Evolutionary conservation across 2,329 filamentous ascomycete species (phyloP), one percentile per base, ranked within the genome.

Genomic region (Pseudogymnoascus sp.): DNA sequence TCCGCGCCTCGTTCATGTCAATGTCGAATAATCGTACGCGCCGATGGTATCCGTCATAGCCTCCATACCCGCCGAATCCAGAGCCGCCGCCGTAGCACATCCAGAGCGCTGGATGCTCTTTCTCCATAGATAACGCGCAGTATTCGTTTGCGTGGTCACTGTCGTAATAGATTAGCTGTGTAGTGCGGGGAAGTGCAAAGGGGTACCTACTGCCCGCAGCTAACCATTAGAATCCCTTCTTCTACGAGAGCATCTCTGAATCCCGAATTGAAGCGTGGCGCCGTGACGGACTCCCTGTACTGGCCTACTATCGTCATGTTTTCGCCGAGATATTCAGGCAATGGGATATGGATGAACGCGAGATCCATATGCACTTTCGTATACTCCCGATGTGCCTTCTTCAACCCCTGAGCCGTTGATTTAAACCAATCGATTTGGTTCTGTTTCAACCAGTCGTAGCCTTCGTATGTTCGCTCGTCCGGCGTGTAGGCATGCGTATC

Each of bases 101-200:
- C 94, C 94, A 99, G 2, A 97, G 78, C 30, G 88, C 83, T 0
- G 89, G 87, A n/a, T 79, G 75, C 22, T 77, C 64, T 11, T 49
- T 41, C 7, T 66, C 60, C 39, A 63, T 66, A 22, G 68, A 86
- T 7, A 97, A 81, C 66, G 90, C 87, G 74, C 94, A 99, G 74
- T 97, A 97, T 72, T 99, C 94, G 72, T 99, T 99, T 67, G 89
- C 93, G 72, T 99, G 94, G 72, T 99, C 94, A 73, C 87, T 90
- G 52, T 11, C 35, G 30, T 45, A 1, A 64, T 73, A 22, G 49
- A 55, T 55, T 55, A 55, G 49, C 25, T 14, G 28, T 55, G 49
- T 67, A 74, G 70, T 62, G 63, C 49, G 60, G 45, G 35, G 25
- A 64, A 19, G 14, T 9, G 49, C 6, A 14, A 19, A 35, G 28